A percentile compares a stretch with the other conserved stretches of the same genome.
phyloP scores from a whole-genome alignment of 768 basidiomycete genomes.

The Bullera alba region DNA sequence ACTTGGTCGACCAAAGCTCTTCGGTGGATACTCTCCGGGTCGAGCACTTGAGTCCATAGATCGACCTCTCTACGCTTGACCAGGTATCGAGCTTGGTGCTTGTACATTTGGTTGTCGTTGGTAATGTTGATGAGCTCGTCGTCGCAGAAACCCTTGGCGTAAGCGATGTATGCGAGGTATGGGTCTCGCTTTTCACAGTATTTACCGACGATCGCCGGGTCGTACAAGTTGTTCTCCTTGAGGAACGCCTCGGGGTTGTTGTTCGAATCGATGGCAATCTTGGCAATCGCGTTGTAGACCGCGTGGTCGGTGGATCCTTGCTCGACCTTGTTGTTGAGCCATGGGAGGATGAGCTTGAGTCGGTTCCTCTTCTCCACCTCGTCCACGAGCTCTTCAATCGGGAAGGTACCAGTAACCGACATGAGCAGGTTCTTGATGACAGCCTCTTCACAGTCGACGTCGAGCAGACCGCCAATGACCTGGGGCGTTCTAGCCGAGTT shows the following conservation, averaged over 20 bases:
- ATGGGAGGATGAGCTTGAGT: slow-evolving; percentile 91
- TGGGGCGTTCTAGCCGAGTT: slow-evolving; percentile 96
- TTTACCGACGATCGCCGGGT: slow-evolving; percentile 93
- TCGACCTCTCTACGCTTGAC: slow-evolving; percentile 92
- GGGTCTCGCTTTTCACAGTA: slow-evolving; percentile 99
- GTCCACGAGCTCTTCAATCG: slow-evolving; percentile 92
- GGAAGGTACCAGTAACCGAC: slow-evolving; percentile 93
- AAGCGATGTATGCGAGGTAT: slow-evolving; percentile 96
- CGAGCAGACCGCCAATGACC: slow-evolving; percentile 89
- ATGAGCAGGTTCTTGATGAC: slow-evolving; percentile 91
- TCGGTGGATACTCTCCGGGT: slow-evolving; percentile 80
- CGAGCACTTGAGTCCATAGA: slow-evolving; percentile 91
- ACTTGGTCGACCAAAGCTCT: slow-evolving; percentile 91
- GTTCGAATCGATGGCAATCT: slow-evolving; percentile 98
- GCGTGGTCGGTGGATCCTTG: slow-evolving; percentile 89
- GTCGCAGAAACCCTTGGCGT: slow-evolving; percentile 97
- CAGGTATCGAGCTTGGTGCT: slow-evolving; percentile 96
- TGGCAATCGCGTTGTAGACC: slow-evolving; percentile 93
- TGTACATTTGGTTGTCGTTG: slow-evolving; percentile 99
- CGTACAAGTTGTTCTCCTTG: slow-evolving; percentile 98
- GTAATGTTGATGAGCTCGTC: slow-evolving; percentile 95
- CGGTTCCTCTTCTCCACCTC: slow-evolving; percentile 96
- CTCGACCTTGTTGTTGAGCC: slow-evolving; percentile 89
- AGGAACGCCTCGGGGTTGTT: slow-evolving; percentile 96
- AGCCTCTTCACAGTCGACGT: slow-evolving; percentile 94